Evolutionary conservation across 2,329 filamentous ascomycete genomes (phyloP).

Genomic region (Penicillium aurantiogriseum): DNA sequence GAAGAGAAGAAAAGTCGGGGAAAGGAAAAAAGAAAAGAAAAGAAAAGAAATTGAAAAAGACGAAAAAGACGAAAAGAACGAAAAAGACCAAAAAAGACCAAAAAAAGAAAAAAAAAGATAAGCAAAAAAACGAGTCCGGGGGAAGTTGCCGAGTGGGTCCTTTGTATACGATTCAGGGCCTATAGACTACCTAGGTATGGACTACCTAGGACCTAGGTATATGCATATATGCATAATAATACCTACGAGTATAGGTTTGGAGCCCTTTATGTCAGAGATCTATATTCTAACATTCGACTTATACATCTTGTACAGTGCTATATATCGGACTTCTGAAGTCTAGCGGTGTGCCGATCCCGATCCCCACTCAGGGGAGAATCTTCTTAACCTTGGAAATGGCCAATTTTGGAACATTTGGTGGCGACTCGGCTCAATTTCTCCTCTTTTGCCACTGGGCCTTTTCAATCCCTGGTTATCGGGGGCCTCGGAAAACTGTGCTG

Average conservation of each 20-base stretch:
- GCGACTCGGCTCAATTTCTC: conserved; percentile 5
- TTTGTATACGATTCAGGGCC: background rate
- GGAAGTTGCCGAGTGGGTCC: conserved; percentile 11
- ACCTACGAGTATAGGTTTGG: background rate
- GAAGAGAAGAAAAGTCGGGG: conserved; percentile 5
- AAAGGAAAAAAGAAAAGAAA: conserved; percentile 13
- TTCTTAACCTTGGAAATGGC: conserved; percentile 12
- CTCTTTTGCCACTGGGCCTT: conserved; percentile 2
- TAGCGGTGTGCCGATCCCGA: conserved; percentile 13
- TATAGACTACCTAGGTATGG: background rate
- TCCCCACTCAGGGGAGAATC: conserved; percentile 15
- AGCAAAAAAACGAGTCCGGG: conserved; percentile 19
- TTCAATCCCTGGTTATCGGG: background rate
- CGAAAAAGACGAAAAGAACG: background rate
- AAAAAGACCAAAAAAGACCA: conserved; percentile 4
- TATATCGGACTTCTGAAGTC: background rate
- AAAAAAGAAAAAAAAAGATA: background rate
- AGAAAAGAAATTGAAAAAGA: conserved; percentile 14
- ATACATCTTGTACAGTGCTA: background rate
- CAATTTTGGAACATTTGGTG: conserved; percentile 2
- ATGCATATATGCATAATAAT: background rate
- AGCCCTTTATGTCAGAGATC: background rate
- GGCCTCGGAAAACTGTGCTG: background rate
- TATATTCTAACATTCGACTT: background rate
- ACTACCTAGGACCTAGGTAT: background rate